Evolutionary conservation across 139 green algal species (phyloP).

Genomic region (Pleodorina starrii): DNA sequence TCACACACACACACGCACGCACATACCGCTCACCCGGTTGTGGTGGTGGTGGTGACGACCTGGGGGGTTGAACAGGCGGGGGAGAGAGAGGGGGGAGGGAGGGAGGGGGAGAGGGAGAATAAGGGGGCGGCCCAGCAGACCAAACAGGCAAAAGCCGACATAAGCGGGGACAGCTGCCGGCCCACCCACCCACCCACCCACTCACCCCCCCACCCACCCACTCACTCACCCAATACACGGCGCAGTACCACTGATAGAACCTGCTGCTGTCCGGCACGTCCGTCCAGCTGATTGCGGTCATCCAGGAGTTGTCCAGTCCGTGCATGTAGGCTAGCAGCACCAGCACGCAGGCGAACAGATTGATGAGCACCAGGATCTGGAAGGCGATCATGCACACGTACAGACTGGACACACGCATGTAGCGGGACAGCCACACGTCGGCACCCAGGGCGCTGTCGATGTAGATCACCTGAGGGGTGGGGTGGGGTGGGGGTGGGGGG

Average conservation of each 20-base stretch:
- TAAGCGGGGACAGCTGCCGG: too few species aligned
- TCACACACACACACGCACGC: too few species aligned
- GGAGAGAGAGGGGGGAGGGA: too few species aligned
- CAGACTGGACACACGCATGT: background rate
- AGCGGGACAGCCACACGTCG: background rate
- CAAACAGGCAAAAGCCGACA: too few species aligned
- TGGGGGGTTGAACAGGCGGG: too few species aligned
- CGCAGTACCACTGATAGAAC: slow-evolving; percentile 53
- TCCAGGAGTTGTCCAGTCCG: slow-evolving; percentile 48
- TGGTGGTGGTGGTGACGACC: slow-evolving; percentile 39
- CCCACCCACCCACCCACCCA: too few species aligned
- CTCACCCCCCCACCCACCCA: too few species aligned
- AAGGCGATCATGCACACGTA: slow-evolving; percentile 17
- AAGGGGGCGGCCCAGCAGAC: too few species aligned
- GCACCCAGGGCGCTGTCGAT: slow-evolving; percentile 3
- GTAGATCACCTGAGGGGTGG: slow-evolving; percentile 44
- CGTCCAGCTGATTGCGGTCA: slow-evolving; percentile 17
- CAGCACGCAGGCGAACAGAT: slow-evolving; percentile 31
- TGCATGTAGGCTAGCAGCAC: slow-evolving; percentile 28
- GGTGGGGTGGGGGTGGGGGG: too few species aligned
- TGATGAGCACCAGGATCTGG: slow-evolving; percentile 30
- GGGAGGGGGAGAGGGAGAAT: too few species aligned
- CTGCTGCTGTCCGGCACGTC: slow-evolving; percentile 10
- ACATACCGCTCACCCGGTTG: slow-evolving; percentile 42
- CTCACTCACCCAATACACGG: slow-evolving; percentile 43